Percentiles rank a stretch among this genome's conserved stretches.
phyloP scores from a whole-genome alignment of 2,329 filamentous ascomycete species.

The Ophiostoma montium region DNA sequence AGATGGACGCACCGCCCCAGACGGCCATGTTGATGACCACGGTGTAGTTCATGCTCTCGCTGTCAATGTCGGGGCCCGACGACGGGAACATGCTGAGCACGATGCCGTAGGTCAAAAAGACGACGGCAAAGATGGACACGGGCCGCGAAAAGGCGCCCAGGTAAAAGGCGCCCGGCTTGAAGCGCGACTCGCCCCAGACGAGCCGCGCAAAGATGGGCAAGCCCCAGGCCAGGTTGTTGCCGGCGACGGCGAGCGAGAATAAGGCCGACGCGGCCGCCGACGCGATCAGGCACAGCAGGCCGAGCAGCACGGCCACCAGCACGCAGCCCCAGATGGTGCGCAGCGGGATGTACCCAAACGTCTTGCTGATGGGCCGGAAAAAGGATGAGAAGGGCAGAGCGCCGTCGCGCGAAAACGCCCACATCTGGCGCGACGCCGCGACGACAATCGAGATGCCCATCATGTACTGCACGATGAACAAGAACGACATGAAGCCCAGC shows the following conservation, averaged over 20 bases:
- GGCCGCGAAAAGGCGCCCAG: conserved; percentile 38
- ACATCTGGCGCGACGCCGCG: conserved; percentile 44
- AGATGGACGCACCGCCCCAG: conserved; percentile 40
- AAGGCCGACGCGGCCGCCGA: conserved; percentile 42
- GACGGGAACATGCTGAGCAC: conserved; percentile 44
- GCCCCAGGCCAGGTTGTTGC: conserved; percentile 47
- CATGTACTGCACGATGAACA: conserved; percentile 48
- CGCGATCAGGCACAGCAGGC: conserved; percentile 43
- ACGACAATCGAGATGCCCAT: conserved; percentile 45
- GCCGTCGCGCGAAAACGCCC: conserved; percentile 49
- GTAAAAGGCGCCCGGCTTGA: conserved; percentile 44
- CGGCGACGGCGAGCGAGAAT: conserved; percentile 44
- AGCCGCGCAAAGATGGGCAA: conserved; percentile 43
- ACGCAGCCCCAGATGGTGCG: conserved; percentile 41
- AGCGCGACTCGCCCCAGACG: conserved; percentile 42
- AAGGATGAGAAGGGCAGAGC: conserved; percentile 45
- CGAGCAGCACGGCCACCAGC: conserved; percentile 35
- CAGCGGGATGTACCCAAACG: conserved; percentile 42
- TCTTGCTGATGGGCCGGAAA: conserved; percentile 40
- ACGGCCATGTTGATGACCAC: conserved; percentile 45
- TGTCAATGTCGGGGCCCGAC: conserved; percentile 36
- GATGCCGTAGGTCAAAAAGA: conserved; percentile 41
- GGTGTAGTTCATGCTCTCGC: conserved; percentile 46
- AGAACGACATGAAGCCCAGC: conserved; percentile 41
- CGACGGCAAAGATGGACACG: conserved; percentile 37